These are phyloP conservation scores for Psilocybe cyanescens DNA, from an alignment of 768 basidiomycete genomes.

Conservation along the genomic window DNA sequence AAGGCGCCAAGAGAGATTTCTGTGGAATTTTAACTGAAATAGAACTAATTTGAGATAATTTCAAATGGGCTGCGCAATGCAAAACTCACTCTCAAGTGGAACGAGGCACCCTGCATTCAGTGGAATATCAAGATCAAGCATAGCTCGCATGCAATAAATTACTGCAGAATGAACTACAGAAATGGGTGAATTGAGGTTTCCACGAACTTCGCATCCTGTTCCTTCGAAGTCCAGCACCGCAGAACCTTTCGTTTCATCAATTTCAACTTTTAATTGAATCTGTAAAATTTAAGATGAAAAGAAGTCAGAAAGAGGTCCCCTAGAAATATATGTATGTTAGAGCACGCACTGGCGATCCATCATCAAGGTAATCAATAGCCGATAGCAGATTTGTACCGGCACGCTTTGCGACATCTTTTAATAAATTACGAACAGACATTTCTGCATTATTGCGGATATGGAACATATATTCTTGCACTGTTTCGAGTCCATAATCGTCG, in stretches of 20 bases:
- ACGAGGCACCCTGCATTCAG: constrained; percentile 94
- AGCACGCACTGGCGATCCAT: constrained; percentile 77
- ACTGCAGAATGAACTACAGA: constrained; percentile 88
- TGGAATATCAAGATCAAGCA: constrained; percentile 87
- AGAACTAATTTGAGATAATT: constrained; percentile 10
- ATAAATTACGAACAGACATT: constrained; percentile 78
- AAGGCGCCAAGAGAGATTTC: constrained; percentile 81
- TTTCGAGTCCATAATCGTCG: constrained; percentile 81
- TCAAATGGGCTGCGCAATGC: constrained; percentile 1
- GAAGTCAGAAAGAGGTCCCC: background rate
- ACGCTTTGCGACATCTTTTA: constrained; percentile 74
- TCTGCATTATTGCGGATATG: constrained; percentile 92
- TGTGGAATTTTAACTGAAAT: constrained; percentile 73
- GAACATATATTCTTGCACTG: constrained; percentile 93
- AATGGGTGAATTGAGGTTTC: constrained; percentile 84
- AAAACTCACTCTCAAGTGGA: constrained; percentile 68
- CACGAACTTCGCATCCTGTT: constrained; percentile 82
- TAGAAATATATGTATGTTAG: background rate
- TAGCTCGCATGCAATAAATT: constrained; percentile 87
- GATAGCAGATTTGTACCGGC: constrained; percentile 66
- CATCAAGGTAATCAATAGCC: constrained; percentile 85
- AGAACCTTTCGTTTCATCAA: constrained; percentile 72
- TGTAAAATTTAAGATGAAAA: constrained; percentile 26
- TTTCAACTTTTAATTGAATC: constrained; percentile 79
- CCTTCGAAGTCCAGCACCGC: constrained; percentile 87